Evolutionary conservation across 495 filamentous ascomycete genomes (phyloP), one percentile per base, ranked within the genome.

Genomic region (Neurospora sp.): DNA sequence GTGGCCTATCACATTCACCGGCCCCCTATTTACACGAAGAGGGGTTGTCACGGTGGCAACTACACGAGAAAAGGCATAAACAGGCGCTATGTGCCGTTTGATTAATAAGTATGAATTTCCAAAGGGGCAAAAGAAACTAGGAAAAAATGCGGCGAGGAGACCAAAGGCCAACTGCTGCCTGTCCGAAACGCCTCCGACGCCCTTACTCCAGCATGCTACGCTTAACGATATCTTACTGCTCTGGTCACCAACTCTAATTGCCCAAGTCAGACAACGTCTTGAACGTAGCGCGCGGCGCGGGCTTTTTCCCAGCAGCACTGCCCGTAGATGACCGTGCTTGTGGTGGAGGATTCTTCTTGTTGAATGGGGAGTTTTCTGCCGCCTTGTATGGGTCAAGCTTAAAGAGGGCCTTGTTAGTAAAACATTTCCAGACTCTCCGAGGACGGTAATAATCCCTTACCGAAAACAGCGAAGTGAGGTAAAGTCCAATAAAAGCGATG

Each of bases 311-410:
- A 73, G 71, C 20, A 70, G 73, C 8, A 70, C 3, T 35, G 72
- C 65, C 17, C 74, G 74, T 37, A 41, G 73, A 73, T 20, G 70
- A 16, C 8, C 77, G 74, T 37, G 73, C 42, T 40, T 20, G 72
- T 14, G 77, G 71, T 16, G 75, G 76, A 3, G 79, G 78, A 38
- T 78, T 82, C 22, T 83, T 79, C 53, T 89, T 80, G 74, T 92
- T 93, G 80, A 91, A 93, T 22, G 81, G 76, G 2, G 89, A 92
- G 37, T 82, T 83, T 77, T 90, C 86, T 0, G 90, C 91, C 10
- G 90, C 83, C 70, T 82, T 82, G 81, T 92, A 91, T 1, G 90
- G 85, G 74, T 93, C 90, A 68, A 92, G 81, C 89, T 91, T 75
- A 5, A 35, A 35, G 27, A 70, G 59, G 10, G n/a, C 40, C 59